These are phyloP conservation scores for Diplodia corticola DNA, from an alignment of 2,329 filamentous ascomycete genomes.

Conservation along the genomic window DNA sequence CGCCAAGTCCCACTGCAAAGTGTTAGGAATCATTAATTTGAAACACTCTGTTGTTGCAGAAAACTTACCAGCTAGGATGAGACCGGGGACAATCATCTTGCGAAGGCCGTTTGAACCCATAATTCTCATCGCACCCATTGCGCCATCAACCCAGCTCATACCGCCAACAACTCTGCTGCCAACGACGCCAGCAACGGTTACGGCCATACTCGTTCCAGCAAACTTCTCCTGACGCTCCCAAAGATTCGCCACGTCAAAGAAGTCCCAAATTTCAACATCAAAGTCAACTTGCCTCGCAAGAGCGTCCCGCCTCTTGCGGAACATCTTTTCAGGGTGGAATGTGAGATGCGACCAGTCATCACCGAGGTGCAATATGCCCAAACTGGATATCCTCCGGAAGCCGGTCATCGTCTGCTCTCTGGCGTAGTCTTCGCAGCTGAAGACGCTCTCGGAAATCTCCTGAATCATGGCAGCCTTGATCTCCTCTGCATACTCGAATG, in stretches of 20 bases:
- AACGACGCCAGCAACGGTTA: conserved; percentile 85
- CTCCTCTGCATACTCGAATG: conserved; percentile 91
- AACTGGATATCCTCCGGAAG: conserved; percentile 82
- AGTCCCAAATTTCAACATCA: conserved; percentile 86
- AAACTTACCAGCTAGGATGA: conserved; percentile 74
- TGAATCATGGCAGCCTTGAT: conserved; percentile 89
- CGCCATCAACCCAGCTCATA: conserved; percentile 85
- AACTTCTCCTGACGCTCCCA: conserved; percentile 93
- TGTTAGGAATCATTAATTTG: background rate
- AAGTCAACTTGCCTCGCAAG: conserved; percentile 84
- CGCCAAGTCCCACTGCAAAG: conserved; percentile 65
- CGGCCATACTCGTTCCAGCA: conserved; percentile 88
- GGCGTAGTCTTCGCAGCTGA: conserved; percentile 81
- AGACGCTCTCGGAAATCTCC: conserved; percentile 77
- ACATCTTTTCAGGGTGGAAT: conserved; percentile 94
- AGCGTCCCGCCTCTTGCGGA: conserved; percentile 76
- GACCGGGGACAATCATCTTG: conserved; percentile 75
- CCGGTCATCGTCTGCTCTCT: conserved; percentile 73
- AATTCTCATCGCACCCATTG: conserved; percentile 75
- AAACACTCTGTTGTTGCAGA: background rate
- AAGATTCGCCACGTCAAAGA: conserved; percentile 82
- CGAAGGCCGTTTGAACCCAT: conserved; percentile 79
- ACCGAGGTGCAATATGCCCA: conserved; percentile 85
- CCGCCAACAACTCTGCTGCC: conserved; percentile 80
- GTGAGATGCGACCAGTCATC: conserved; percentile 75